Percentiles rank a stretch among this genome's conserved stretches.
These are phyloP conservation scores for Selaginella moellendorffii DNA, from an alignment of 75 land plant genomes.

Conservation along the genomic window DNA sequence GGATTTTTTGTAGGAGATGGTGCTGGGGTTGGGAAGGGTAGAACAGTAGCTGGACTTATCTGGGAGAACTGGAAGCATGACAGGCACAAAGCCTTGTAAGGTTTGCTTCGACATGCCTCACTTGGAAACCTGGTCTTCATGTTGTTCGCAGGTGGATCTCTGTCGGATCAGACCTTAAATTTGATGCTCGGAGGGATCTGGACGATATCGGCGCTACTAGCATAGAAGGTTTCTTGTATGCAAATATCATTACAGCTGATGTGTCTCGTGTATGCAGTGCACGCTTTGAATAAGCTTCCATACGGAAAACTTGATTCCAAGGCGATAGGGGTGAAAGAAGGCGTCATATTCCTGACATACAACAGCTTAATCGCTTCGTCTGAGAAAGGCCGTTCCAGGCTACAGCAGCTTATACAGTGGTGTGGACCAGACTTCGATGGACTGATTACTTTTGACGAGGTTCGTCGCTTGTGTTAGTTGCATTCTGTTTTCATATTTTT, in stretches of 20 bases:
- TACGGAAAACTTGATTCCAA: conserved; percentile 93
- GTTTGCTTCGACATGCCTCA: too few relatives aligned
- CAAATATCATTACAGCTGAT: too few relatives aligned
- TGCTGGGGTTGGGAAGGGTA: conserved; percentile 96
- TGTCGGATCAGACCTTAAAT: conserved; percentile 86
- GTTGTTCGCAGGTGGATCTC: conserved; percentile 70
- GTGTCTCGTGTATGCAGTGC: conserved; percentile 46
- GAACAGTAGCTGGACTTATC: conserved; percentile 90
- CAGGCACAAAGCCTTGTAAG: too few relatives aligned
- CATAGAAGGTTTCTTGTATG: conserved; percentile 41
- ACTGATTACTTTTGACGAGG: conserved; percentile 95
- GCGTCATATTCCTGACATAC: conserved; percentile 83
- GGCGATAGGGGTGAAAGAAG: conserved; percentile 73
- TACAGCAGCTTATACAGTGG: conserved; percentile 90
- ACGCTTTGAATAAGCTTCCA: conserved; percentile 87
- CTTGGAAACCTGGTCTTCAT: too few relatives aligned
- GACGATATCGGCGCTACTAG: conserved; percentile 78
- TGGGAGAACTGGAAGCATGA: conserved; percentile 93
- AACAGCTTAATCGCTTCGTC: conserved; percentile 97
- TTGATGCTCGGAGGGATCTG: conserved; percentile 88
- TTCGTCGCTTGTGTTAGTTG: conserved; percentile 10
- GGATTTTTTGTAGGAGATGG: conserved; percentile 99
- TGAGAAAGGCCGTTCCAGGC: conserved; percentile 79
- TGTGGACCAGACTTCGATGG: conserved; percentile 87
- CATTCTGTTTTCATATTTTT: background rate